A percentile compares a stretch with the other conserved stretches of the same genome.
Evolutionary conservation across 2,329 filamentous ascomycete genomes (phyloP).

Genomic region (Exserohilum turcica): DNA sequence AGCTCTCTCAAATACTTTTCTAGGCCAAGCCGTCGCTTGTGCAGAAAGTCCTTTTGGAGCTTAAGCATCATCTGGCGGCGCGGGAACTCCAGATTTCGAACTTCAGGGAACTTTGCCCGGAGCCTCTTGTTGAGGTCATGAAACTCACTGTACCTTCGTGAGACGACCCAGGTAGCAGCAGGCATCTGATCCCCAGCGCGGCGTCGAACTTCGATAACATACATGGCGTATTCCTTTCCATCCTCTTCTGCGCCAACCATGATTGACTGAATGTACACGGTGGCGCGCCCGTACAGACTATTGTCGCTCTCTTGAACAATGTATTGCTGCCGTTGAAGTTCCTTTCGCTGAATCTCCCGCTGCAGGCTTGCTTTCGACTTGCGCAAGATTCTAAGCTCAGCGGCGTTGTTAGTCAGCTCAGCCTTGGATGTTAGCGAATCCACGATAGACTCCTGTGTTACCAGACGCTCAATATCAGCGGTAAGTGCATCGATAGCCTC

Average conservation of each 20-base stretch:
- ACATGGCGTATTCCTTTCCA: slow-evolving; percentile 90
- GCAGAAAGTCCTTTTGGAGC: slow-evolving; percentile 91
- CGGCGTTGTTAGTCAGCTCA: slow-evolving; percentile 94
- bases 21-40: slow-evolving; percentile 81
- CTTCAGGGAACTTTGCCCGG: slow-evolving; percentile 81
- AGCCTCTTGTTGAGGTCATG: slow-evolving; percentile 92
- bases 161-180: slow-evolving; percentile 90
- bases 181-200: slow-evolving; percentile 95
- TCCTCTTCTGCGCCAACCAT: slow-evolving; percentile 92
- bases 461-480: slow-evolving; percentile 85
- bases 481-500: slow-evolving; percentile 91
- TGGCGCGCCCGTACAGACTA: slow-evolving; percentile 89
- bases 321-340: slow-evolving; percentile 95
- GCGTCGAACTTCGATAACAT: slow-evolving; percentile 88
- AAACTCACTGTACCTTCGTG: slow-evolving; percentile 95
- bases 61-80: slow-evolving; percentile 93
- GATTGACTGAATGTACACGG: slow-evolving; percentile 86
- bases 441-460: slow-evolving; percentile 85
- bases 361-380: slow-evolving; percentile 95
- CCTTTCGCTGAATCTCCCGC: slow-evolving; percentile 89
- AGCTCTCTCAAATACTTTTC: slow-evolving; percentile 83
- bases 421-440: slow-evolving; percentile 92
- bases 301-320: slow-evolving; percentile 98
- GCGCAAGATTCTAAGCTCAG: slow-evolving; percentile 85
- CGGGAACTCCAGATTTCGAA: slow-evolving; percentile 89